These are phyloP conservation scores for Talaromyces adpressus DNA, from an alignment of 495 filamentous ascomycete genomes.

Conservation along the genomic window DNA sequence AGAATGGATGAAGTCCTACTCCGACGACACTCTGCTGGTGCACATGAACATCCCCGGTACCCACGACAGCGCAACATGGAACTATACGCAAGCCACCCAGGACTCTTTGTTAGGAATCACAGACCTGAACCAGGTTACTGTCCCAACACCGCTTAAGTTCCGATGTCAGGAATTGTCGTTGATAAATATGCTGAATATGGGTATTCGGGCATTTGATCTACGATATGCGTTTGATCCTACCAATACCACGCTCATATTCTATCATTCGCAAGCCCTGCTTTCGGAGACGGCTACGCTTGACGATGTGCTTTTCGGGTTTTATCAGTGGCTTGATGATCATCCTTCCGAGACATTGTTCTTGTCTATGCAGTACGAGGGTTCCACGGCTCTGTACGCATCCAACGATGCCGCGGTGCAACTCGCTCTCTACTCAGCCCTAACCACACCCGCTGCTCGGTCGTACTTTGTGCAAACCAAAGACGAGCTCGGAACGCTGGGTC, in stretches of 20 bases:
- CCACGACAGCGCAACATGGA: constrained; percentile 50
- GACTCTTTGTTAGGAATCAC: constrained; percentile 29
- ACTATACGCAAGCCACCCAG: constrained; percentile 40
- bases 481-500: constrained; percentile 29
- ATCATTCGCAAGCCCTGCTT: constrained; percentile 38
- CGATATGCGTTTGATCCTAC: constrained; percentile 41
- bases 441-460: constrained; percentile 22
- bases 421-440: constrained; percentile 24
- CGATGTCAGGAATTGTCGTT: constrained; percentile 36
- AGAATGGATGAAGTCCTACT: constrained; percentile 39
- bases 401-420: constrained; percentile 32
- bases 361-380: constrained; percentile 35
- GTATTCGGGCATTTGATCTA: constrained; percentile 47
- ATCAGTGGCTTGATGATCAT: constrained; percentile 34
- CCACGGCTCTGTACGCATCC: constrained; percentile 3
- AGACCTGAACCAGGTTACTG: constrained; percentile 25
- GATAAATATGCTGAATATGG: constrained; percentile 32
- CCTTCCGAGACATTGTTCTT: constrained; percentile 28
- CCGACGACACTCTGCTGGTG: constrained; percentile 35
- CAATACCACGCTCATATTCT: constrained; percentile 39
- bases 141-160: constrained; percentile 22
- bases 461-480: constrained; percentile 33
- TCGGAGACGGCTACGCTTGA: constrained; percentile 37
- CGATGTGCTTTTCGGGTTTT: constrained; percentile 43
- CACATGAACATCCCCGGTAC: constrained; percentile 47